Base-by-base conservation (phyloP, 2,329 filamentous ascomycete species). In the Fusarium albidum region DNA sequence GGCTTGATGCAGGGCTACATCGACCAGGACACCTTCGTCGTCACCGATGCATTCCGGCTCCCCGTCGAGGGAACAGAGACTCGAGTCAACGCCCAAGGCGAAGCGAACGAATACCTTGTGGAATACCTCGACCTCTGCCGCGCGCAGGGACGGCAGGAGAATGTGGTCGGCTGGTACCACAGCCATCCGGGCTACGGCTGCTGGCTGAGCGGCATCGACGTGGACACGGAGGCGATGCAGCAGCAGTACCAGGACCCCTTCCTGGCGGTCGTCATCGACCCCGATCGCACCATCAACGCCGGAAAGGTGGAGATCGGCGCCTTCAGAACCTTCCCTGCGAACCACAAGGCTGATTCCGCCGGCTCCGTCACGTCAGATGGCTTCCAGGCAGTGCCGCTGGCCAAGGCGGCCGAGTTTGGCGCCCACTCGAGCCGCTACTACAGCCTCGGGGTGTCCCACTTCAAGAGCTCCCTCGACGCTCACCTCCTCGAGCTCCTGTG, bases 1-100 rank as follows among this genome's bases (percentile, higher is more conserved):
- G 95, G 95, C 51, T 75, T 99, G 66, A 99, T 99, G 95, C 90
- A 96, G 71, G 95, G 95, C 57, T 96, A 96, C 73, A 89, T 96
- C 42, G 85, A 91, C 61, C 86, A 88, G 34, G 88, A 96, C 67
- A 84, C 90, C 2, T 91, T 99, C 68, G 86, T 99, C 63, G 89
- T 99, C 47, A 98, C 93, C 2, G 95, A 99, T 70, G 92, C 93
- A 21, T 95, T 98, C 75, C 86, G 93, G 15, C 79, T 99, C 32
- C 95, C 95, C 0, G 95, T 99, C 33, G 95, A 99, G 72, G 95
- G 95, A 21, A 99, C 95, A n/a, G 95, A 99, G 77, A 99, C 95
- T 3, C 84, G 95, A 56, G 95, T 99, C 65, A 99, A 99, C 72
- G 95, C 95, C 0, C 92, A 96, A 69, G 89, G 90, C 63, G 93